Base-by-base conservation (phyloP, 352 stramenopile species). In the Thraustochytrium sp. region DNA sequence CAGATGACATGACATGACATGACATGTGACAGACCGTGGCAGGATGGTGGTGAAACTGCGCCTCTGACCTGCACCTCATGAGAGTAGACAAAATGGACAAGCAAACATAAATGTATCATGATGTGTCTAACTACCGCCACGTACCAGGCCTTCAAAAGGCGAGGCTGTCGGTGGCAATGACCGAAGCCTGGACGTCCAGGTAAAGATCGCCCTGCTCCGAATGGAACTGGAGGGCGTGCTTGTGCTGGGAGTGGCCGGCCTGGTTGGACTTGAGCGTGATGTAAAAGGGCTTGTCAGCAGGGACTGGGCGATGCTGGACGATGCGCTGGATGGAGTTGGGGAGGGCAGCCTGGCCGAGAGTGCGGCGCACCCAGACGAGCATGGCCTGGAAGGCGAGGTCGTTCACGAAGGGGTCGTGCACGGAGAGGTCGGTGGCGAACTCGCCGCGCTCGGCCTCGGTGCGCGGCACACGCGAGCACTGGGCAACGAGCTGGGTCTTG, bases 241-340 rank as follows among this genome's bases (percentile, higher is more conserved):
- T 72, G 59, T 72, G 59, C 59, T 72, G 59, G 11, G 59, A 72
- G 59, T 72, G 59, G 36, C 59, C 59, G 40, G 59, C 29, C 36
- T 49, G 34, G 26, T 72, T 72, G 59, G 36, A 49, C 13, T 26
- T 11, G 13, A 72, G 59, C 13, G 59, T 72, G 21, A 72, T 49
- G 59, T 72, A 72, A 3, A 72, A 72, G 59, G 59, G 59, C 59
- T 72, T 72, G 59, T 72, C 59, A 21, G 42, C 26, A 11, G 59
- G 59, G 40, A 72, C 36, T 21, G 59, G 36, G 40, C 59, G 59
- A 31, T 72, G 59, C 59, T 72, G 59, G 13, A 72, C 59, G 40
- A 72, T 72, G 59, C 59, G 59, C 59, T 72, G 59, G 59, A 72
- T 72, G 11, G 59, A 72, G 59, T 72, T 72, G 59, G 59, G 59